phyloP scores from a whole-genome alignment of 1,284 basidiomycete genomes.

The Tilletia caries region DNA sequence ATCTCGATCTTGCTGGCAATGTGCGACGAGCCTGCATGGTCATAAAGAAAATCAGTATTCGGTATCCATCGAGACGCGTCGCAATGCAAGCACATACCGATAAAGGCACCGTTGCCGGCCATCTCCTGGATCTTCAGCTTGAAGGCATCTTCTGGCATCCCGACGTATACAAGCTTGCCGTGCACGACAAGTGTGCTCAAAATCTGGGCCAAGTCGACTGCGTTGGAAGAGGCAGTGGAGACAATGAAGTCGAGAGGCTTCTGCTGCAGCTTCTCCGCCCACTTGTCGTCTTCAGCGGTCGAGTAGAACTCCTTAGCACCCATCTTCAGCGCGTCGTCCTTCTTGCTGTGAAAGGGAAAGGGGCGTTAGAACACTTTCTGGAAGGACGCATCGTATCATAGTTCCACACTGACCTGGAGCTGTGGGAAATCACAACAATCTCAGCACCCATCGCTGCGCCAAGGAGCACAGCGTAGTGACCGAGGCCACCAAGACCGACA shows the following conservation, averaged over 20 bases:
- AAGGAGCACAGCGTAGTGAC: constrained; percentile 60
- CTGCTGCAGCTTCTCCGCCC: constrained; percentile 34
- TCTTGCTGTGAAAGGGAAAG: too few species aligned
- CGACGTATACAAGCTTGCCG: constrained; percentile 62
- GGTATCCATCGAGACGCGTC: too few species aligned
- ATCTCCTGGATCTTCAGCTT: constrained; percentile 54
- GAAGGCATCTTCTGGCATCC: constrained; percentile 59
- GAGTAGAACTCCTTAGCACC: constrained; percentile 59
- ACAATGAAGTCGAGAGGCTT: constrained; percentile 64
- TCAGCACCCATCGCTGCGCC: constrained; percentile 64
- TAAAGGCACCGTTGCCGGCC: constrained; percentile 54
- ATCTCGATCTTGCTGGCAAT: constrained; percentile 67
- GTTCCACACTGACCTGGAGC: too few species aligned
- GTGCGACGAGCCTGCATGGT: constrained; percentile 55
- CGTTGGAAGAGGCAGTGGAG: constrained; percentile 58
- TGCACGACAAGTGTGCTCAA: constrained; percentile 61
- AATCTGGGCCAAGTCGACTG: constrained; percentile 57
- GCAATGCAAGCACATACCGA: constrained; percentile 32
- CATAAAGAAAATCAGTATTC: too few species aligned
- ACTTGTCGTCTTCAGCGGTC: constrained; percentile 45
- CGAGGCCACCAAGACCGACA: constrained; percentile 58
- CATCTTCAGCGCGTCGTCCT: constrained; percentile 66
- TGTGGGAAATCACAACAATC: constrained; percentile 68
- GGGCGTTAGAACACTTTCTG: too few species aligned
- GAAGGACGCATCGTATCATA: too few species aligned